Conservation (phyloP, 352 stramenopile species). For the Pythium rhizo-oryzae region DNA sequence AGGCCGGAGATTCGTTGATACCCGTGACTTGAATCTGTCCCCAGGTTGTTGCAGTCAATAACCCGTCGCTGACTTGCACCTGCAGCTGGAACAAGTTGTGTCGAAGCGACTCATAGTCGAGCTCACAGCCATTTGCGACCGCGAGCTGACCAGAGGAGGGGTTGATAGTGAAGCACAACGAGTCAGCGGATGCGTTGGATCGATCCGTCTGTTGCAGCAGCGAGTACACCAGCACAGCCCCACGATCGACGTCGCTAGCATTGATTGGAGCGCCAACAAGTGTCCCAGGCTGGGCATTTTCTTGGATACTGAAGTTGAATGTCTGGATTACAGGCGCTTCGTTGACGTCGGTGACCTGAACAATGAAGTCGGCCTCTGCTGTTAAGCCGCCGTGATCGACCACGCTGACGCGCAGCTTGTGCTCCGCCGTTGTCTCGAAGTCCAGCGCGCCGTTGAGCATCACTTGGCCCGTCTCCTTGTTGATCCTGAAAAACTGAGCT, state of each 20-base stretch:
- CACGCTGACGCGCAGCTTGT: conserved; percentile 33
- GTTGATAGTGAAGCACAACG: conserved; percentile 31
- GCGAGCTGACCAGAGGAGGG: conserved; percentile 21
- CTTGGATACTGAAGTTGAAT: conserved; percentile 27
- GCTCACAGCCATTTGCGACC: conserved; percentile 22
- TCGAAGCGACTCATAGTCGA: conserved; percentile 27
- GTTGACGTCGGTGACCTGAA: conserved; percentile 32
- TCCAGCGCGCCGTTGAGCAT: conserved; percentile 10
- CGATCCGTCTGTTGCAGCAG: conserved; percentile 9
- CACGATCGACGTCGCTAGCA: conserved; percentile 28
- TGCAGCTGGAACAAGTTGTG: conserved; percentile 23
- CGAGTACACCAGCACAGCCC: conserved; percentile 14
- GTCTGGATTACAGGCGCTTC: conserved; percentile 23
- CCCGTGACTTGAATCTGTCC: conserved; percentile 32
- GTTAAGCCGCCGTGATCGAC: conserved; percentile 35
- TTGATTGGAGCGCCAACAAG: conserved; percentile 23
- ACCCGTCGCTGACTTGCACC: conserved; percentile 30
- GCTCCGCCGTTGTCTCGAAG: conserved; percentile 14
- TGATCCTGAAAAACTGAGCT: conserved; percentile 11
- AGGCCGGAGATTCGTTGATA: conserved; percentile 46
- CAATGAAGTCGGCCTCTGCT: conserved; percentile 16
- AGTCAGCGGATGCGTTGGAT: not conserved
- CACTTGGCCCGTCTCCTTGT: conserved; percentile 23
- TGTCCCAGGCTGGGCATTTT: conserved; percentile 23
- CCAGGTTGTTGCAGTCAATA: not conserved